Evolutionary conservation across 2,329 filamentous ascomycete genomes (phyloP).

Genomic region (Coniochaeta sp.): DNA sequence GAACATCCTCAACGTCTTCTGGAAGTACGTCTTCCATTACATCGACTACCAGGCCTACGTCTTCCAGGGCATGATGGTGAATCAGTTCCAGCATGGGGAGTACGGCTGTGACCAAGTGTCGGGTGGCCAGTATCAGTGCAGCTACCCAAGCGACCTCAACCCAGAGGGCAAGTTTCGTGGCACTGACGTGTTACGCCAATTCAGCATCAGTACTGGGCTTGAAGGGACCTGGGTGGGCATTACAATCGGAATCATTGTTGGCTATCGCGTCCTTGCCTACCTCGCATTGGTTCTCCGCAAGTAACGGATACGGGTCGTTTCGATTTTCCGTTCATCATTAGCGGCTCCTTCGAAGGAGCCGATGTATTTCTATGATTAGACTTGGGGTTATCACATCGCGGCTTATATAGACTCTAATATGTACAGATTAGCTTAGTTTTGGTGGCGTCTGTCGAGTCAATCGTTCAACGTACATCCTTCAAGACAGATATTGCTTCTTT

Average conservation of each 20-base stretch:
- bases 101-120: slow-evolving; percentile 46
- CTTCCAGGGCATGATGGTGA: slow-evolving; percentile 90
- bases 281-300: not conserved
- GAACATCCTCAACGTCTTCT: slow-evolving; percentile 70
- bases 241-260: not conserved
- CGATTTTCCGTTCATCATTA: too few species aligned
- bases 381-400: too few species aligned
- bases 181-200: not conserved
- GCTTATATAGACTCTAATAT: too few species aligned
- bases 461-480: too few species aligned
- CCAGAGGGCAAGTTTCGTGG: not conserved
- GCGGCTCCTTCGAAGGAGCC: too few species aligned
- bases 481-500: too few species aligned
- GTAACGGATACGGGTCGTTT: too few species aligned
- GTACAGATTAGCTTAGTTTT: too few species aligned
- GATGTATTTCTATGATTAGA: too few species aligned
- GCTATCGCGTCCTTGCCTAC: not conserved
- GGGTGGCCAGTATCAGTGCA: not conserved
- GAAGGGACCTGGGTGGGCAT: not conserved
- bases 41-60: slow-evolving; percentile 84
- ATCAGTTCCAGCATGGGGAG: slow-evolving; percentile 62
- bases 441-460: too few species aligned
- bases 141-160: not conserved
- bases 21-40: slow-evolving; percentile 81
- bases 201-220: slow-evolving; percentile 1